Percentiles rank a stretch among this genome's conserved stretches.
phyloP scores from a whole-genome alignment of 495 filamentous ascomycete genomes.

The Thermothielavioides terrestris region DNA sequence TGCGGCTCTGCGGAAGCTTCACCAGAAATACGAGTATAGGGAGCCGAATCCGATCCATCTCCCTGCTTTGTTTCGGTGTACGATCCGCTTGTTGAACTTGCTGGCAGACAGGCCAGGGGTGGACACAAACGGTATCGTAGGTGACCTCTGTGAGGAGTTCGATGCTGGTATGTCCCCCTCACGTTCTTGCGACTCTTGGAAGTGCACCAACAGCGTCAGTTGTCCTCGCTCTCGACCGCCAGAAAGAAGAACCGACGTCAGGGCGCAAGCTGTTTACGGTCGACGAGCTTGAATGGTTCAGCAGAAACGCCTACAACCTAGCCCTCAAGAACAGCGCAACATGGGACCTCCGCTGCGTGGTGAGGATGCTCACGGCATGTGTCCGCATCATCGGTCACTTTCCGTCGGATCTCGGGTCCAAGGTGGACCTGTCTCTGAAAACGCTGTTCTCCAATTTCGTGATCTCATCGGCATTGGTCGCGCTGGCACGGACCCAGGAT shows the following conservation, averaged over 20 bases:
- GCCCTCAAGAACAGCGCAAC: constrained; percentile 49
- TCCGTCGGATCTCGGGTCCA: constrained; percentile 39
- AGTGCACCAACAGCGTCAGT: constrained; percentile 24
- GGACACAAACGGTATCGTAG: constrained; percentile 22
- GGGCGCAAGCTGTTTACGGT: constrained; percentile 41
- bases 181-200: not conserved
- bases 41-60: constrained; percentile 50
- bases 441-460: constrained; percentile 63
- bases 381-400: constrained; percentile 54
- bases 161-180: constrained; percentile 45
- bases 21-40: constrained; percentile 45
- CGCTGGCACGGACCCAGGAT: constrained; percentile 57
- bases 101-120: constrained; percentile 40
- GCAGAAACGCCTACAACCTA: constrained; percentile 67
- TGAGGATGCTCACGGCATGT: constrained; percentile 52
- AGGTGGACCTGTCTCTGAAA: constrained; percentile 47
- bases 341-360: constrained; percentile 44
- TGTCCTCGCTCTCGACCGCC: constrained; percentile 40
- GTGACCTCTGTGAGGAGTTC: constrained; percentile 54
- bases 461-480: constrained; percentile 47
- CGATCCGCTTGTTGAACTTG: constrained; percentile 50
- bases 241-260: constrained; percentile 16
- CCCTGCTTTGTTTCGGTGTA: constrained; percentile 57
- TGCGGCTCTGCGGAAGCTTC: constrained; percentile 48
- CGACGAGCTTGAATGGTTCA: constrained; percentile 73